These are phyloP conservation scores for Calonectria pseudoturangicola DNA, from an alignment of 2,329 filamentous ascomycete species.

Conservation along the genomic window DNA sequence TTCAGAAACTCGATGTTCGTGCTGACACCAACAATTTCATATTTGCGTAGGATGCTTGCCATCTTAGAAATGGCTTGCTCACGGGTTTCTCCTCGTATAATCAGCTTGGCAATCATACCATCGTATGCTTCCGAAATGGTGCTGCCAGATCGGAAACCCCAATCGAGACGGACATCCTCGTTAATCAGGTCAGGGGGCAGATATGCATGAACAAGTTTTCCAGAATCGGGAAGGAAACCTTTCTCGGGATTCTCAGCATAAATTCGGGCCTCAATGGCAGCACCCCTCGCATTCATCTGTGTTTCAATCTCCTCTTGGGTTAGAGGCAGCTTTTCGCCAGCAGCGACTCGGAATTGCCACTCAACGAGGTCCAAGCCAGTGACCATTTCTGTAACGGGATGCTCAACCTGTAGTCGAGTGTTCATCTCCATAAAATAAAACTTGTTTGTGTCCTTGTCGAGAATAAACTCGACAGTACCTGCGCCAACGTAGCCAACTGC, in stretches of 20 bases:
- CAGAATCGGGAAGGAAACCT: conserved; percentile 96
- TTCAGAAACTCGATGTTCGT: conserved; percentile 99
- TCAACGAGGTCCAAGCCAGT: conserved; percentile 86
- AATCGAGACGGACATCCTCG: conserved; percentile 90
- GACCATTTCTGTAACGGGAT: conserved; percentile 88
- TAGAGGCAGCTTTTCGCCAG: conserved; percentile 74
- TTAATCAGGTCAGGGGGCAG: conserved; percentile 77
- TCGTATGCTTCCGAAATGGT: conserved; percentile 97
- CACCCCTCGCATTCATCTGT: conserved; percentile 84
- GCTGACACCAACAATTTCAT: conserved; percentile 93
- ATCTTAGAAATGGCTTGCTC: conserved; percentile 89
- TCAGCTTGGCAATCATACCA: conserved; percentile 99
- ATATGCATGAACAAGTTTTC: conserved; percentile 87
- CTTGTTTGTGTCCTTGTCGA: conserved; percentile 86
- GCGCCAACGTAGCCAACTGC: conserved; percentile 92
- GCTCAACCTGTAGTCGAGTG: conserved; percentile 95
- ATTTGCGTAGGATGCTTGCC: conserved; percentile 85
- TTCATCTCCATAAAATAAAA: conserved; percentile 92
- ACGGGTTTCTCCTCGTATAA: conserved; percentile 87
- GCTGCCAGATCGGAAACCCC: conserved; percentile 93
- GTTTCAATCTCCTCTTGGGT: conserved; percentile 80
- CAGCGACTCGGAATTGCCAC: conserved; percentile 91
- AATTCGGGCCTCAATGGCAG: conserved; percentile 95
- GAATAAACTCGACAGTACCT: conserved; percentile 92
- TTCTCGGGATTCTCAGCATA: conserved; percentile 96